Conservation (phyloP, 495 filamentous ascomycete genomes). For the Oidiodendron maius region DNA sequence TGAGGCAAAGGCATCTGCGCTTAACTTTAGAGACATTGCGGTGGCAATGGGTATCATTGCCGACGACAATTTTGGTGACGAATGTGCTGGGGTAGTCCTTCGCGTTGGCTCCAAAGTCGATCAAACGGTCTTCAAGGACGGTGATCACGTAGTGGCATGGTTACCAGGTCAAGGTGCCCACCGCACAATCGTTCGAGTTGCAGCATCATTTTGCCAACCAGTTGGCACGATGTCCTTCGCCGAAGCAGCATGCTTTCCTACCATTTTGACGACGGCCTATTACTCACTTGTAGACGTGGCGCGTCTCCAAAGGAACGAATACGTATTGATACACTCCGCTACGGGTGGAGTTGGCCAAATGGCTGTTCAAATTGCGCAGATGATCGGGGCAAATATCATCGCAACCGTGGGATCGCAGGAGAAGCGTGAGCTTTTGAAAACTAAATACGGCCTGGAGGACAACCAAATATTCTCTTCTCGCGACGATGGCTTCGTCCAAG, state of each 20-base stretch:
- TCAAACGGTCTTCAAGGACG: neutral
- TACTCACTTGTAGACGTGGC: conserved; percentile 42
- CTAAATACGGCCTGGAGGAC: conserved; percentile 39
- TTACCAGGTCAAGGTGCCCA: no score
- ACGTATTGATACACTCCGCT: conserved; percentile 56
- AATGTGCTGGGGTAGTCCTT: conserved; percentile 15
- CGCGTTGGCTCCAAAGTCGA: conserved; percentile 9
- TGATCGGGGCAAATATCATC: conserved; percentile 44
- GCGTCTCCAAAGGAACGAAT: conserved; percentile 41
- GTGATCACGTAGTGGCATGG: neutral
- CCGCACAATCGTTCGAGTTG: no score
- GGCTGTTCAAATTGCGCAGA: conserved; percentile 49
- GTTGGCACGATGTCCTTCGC: no score
- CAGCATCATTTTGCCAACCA: no score
- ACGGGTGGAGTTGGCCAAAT: conserved; percentile 56
- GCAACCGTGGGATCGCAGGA: conserved; percentile 45
- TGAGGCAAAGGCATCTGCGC: conserved; percentile 16
- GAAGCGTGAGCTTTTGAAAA: conserved; percentile 44
- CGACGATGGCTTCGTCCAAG: conserved; percentile 32
- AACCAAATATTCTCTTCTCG: conserved; percentile 45
- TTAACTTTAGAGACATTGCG: conserved; percentile 32
- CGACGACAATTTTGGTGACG: conserved; percentile 20
- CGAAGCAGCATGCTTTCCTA: no score
- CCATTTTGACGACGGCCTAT: no score
- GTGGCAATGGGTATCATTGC: conserved; percentile 24